These are phyloP conservation scores for Nicotiana benthamiana DNA, from an alignment of 257 asterid species.

Conservation along the genomic window DNA sequence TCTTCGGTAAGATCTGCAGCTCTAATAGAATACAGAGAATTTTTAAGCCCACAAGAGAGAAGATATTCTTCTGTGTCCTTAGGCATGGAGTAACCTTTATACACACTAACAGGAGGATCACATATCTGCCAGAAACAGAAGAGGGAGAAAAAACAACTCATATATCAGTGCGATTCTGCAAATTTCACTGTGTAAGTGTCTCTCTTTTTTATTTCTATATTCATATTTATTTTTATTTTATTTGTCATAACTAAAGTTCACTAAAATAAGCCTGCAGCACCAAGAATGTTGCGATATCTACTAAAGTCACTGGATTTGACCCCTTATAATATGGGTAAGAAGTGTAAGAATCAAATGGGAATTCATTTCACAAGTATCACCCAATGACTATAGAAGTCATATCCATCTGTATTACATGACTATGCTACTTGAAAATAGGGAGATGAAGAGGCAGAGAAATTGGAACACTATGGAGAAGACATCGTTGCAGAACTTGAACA, in stretches of 20 bases:
- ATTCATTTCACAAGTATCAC: not conserved
- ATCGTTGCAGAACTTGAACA: not conserved
- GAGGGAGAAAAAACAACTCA: conserved; percentile 14
- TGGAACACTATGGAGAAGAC: not conserved
- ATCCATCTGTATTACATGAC: not conserved
- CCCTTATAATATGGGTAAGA: not conserved
- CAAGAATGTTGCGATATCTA: not conserved
- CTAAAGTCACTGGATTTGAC: not conserved
- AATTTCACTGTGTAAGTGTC: not conserved
- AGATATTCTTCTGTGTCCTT: conserved; percentile 86
- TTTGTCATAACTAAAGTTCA: not conserved
- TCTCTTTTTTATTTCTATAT: not conserved
- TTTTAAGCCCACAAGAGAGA: conserved; percentile 70
- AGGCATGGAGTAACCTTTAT: conserved; percentile 71
- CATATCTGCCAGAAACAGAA: conserved; percentile 49
- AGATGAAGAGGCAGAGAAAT: not conserved
- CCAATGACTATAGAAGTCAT: not conserved
- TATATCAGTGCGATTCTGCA: conserved; percentile 4
- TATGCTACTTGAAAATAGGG: not conserved
- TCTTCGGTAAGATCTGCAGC: conserved; percentile 71
- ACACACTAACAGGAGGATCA: conserved; percentile 93
- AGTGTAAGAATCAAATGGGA: not conserved
- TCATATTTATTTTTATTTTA: not conserved
- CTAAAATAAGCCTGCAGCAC: not conserved
- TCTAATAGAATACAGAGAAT: conserved; percentile 77